These are phyloP conservation scores for Aspergillus novofumigatus DNA, from an alignment of 2,329 filamentous ascomycete genomes.

Conservation along the genomic window DNA sequence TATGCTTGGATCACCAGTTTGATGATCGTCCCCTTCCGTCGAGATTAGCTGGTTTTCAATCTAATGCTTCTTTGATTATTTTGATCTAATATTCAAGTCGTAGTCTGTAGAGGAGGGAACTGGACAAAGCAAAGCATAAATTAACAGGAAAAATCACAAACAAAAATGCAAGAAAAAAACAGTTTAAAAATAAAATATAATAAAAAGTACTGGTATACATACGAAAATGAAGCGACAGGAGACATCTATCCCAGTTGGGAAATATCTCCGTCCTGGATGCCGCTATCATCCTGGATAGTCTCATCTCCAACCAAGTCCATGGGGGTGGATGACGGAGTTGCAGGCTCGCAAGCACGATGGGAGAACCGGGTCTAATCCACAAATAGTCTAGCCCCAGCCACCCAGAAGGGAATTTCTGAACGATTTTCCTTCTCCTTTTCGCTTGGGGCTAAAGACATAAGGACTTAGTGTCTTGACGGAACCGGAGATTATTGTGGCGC, in stretches of 20 bases:
- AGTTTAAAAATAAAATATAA: neutral
- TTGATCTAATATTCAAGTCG: neutral
- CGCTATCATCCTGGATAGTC: neutral
- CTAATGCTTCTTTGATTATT: neutral
- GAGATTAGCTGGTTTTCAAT: neutral
- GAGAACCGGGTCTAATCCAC: slow-evolving; percentile 5
- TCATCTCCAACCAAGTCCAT: slow-evolving; percentile 17
- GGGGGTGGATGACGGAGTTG: slow-evolving; percentile 13
- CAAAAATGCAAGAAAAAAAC: neutral
- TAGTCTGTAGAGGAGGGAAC: neutral
- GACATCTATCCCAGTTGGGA: neutral
- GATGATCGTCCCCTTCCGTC: neutral
- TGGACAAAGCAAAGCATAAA: neutral
- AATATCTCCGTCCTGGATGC: neutral
- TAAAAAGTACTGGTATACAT: neutral
- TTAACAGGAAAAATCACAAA: neutral
- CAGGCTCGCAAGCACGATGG: slow-evolving; percentile 10
- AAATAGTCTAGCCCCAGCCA: slow-evolving; percentile 10
- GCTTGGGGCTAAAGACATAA: slow-evolving; percentile 14
- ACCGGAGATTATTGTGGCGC: slow-evolving; percentile 24
- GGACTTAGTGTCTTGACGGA: slow-evolving; percentile 12
- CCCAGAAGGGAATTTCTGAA: slow-evolving; percentile 19
- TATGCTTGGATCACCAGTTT: slow-evolving; percentile 4
- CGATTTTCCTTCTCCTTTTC: slow-evolving; percentile 14
- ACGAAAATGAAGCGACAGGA: neutral